Conservation (phyloP, 805 yeast genomes). For the Suhomyces emberorum region DNA sequence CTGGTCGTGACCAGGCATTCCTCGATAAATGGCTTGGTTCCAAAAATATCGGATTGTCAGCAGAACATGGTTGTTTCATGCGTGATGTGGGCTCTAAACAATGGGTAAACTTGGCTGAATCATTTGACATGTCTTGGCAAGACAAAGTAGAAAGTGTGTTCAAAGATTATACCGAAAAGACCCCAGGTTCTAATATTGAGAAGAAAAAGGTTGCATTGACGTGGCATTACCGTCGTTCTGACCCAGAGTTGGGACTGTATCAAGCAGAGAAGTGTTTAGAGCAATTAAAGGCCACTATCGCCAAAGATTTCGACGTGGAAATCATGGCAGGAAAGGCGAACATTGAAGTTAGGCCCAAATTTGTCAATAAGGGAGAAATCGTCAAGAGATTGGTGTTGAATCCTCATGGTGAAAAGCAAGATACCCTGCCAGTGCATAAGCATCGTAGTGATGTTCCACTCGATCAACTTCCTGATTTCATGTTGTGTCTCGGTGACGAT, state of each 20-base stretch:
- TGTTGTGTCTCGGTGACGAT: constrained; percentile 92
- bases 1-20: constrained; percentile 92
- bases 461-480: constrained; percentile 71
- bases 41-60: constrained; percentile 74
- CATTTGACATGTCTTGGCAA: constrained; percentile 94
- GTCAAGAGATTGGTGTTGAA: constrained; percentile 72
- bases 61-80: constrained; percentile 97
- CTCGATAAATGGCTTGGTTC: constrained; percentile 85
- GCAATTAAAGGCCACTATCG: constrained; percentile 59
- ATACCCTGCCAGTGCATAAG: constrained; percentile 21
- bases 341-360: constrained; percentile 92
- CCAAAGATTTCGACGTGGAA: constrained; percentile 72
- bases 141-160: constrained; percentile 71
- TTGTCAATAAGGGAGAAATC: constrained; percentile 95
- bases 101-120: constrained; percentile 85
- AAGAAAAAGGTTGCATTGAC: constrained; percentile 89
- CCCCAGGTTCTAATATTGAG: constrained; percentile 88
- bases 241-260: constrained; percentile 87
- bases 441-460: constrained; percentile 26
- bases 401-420: constrained; percentile 56
- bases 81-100: constrained; percentile 58
- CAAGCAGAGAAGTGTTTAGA: constrained; percentile 75
- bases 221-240: constrained; percentile 96
- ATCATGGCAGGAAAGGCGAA: constrained; percentile 98
- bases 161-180: constrained; percentile 72